These are phyloP conservation scores for Aaosphaeria pasadenensis DNA, from an alignment of 2,329 filamentous ascomycete genomes.

Conservation along the genomic window DNA sequence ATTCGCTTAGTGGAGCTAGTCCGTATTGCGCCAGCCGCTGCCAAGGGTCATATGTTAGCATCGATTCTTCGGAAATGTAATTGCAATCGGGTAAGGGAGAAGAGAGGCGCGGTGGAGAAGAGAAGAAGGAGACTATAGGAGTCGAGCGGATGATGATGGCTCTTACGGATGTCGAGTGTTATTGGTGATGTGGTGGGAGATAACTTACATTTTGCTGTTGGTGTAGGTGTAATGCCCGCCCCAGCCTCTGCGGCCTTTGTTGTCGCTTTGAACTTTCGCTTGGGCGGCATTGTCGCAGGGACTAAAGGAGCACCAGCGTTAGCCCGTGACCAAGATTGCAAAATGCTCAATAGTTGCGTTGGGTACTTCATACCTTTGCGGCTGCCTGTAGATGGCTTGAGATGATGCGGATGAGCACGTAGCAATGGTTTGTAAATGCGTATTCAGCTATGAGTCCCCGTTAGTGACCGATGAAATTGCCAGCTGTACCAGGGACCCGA, in stretches of 20 bases:
- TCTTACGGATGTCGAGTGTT: too few species aligned
- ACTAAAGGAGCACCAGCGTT: constrained; percentile 5
- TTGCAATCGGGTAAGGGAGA: neutral
- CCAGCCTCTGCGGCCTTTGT: constrained; percentile 11
- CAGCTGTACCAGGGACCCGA: too few species aligned
- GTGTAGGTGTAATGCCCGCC: constrained; percentile 4
- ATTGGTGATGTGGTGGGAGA: too few species aligned
- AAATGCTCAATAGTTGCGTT: too few species aligned
- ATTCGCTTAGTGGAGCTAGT: constrained; percentile 37
- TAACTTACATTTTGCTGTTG: constrained; percentile 1
- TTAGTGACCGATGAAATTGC: too few species aligned
- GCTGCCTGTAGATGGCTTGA: too few species aligned
- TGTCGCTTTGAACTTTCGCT: constrained; percentile 26
- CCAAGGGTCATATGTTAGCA: constrained; percentile 32
- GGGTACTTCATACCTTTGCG: too few species aligned
- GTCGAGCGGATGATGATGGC: neutral
- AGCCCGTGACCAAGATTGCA: constrained; percentile 11
- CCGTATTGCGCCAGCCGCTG: constrained; percentile 26
- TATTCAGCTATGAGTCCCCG: too few species aligned
- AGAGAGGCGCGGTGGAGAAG: neutral
- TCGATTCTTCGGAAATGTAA: constrained; percentile 1
- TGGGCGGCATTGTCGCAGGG: constrained; percentile 29
- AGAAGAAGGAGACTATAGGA: neutral
- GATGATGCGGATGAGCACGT: too few species aligned
- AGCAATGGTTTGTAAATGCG: too few species aligned